These are phyloP conservation scores for Fraxinus xanthoxyloides DNA, from an alignment of 305 asterid species.

Conservation along the genomic window DNA sequence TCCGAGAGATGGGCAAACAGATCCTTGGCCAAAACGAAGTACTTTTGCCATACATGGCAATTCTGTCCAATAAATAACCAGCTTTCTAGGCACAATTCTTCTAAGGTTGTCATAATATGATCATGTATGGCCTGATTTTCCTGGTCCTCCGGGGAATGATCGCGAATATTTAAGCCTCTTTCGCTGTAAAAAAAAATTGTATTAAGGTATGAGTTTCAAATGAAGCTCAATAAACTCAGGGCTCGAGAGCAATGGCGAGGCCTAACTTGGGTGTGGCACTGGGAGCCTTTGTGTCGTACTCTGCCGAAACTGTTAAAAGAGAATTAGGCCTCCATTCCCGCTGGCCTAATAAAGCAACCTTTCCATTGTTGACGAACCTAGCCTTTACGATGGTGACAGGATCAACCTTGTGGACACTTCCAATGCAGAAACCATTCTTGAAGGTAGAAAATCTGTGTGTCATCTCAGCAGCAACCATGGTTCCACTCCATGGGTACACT, in stretches of 20 bases:
- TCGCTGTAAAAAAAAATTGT: constrained; percentile 16
- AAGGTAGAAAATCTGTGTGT: constrained; percentile 58
- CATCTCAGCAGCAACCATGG: constrained; percentile 84
- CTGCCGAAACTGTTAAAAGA: constrained; percentile 66
- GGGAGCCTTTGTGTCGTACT: constrained; percentile 58
- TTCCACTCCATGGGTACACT: constrained; percentile 53
- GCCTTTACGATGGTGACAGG: constrained; percentile 58
- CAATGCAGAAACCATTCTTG: constrained; percentile 68
- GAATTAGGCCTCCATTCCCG: constrained; percentile 86
- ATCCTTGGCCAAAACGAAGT: neutral
- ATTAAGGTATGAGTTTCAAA: constrained; percentile 17
- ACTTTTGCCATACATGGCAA: neutral
- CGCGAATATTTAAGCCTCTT: constrained; percentile 22
- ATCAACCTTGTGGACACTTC: constrained; percentile 60
- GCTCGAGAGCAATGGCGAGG: constrained; percentile 68
- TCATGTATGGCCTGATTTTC: constrained; percentile 31
- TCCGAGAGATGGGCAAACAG: neutral
- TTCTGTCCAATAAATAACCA: neutral
- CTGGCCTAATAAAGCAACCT: constrained; percentile 61
- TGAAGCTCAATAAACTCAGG: constrained; percentile 43
- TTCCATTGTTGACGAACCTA: constrained; percentile 64
- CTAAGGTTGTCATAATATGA: constrained; percentile 13
- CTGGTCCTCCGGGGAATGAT: constrained; percentile 13
- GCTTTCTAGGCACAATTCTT: neutral
- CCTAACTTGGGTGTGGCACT: constrained; percentile 59